Evolutionary conservation across 495 filamentous ascomycete genomes (phyloP).

Genomic region (Evansstolkia leycettana): DNA sequence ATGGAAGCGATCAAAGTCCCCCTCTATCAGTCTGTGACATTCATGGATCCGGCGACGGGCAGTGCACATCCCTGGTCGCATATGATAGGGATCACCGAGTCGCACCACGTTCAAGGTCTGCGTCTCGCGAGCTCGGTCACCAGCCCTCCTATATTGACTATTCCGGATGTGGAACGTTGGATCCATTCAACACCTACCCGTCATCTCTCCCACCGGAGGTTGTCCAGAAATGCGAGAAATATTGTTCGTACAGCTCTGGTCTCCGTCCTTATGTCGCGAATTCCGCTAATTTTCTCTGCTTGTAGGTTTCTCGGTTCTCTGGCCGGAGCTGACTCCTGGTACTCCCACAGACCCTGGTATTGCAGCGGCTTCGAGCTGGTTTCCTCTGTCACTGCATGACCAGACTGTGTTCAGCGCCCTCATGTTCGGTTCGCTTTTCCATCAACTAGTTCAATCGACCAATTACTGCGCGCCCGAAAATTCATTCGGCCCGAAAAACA

Average conservation of each 20-base stretch:
- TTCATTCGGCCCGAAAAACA: slow-evolving; percentile 14
- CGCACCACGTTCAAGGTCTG: not conserved
- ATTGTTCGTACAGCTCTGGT: slow-evolving; percentile 9
- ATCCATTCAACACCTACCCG: slow-evolving; percentile 23
- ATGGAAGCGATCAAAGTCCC: no score
- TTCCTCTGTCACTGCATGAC: slow-evolving; percentile 22
- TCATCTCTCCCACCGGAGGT: slow-evolving; percentile 11
- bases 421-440: slow-evolving; percentile 26
- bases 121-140: not conserved
- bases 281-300: not conserved
- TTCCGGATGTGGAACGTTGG: slow-evolving; percentile 12
- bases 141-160: slow-evolving; percentile 1
- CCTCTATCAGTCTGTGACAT: no score
- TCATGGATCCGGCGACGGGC: no score
- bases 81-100: not conserved
- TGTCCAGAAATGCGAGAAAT: slow-evolving; percentile 12
- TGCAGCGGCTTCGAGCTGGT: slow-evolving; percentile 15
- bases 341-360: slow-evolving; percentile 1
- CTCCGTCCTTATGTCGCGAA: not conserved
- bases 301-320: slow-evolving; percentile 17
- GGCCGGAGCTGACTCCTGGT: slow-evolving; percentile 24
- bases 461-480: slow-evolving; percentile 14
- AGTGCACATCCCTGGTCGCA: no score
- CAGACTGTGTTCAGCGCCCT: slow-evolving; percentile 26
- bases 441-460: slow-evolving; percentile 25